Base-by-base conservation (phyloP, 495 filamentous ascomycete species). In the Trichocladium uniseriatum region DNA sequence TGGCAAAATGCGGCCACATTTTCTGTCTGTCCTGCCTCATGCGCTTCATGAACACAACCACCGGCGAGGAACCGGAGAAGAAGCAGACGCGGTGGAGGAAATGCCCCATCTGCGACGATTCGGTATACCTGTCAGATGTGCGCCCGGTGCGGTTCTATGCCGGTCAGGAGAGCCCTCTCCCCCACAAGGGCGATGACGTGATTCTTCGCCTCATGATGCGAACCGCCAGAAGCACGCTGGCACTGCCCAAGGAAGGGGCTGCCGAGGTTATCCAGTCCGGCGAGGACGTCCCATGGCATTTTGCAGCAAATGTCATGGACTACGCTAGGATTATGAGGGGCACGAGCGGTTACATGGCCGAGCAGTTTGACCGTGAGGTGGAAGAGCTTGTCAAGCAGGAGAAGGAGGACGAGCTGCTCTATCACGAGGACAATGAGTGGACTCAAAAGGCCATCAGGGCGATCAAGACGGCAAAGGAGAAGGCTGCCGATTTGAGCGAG, bases 1-100 rank as follows among this genome's bases (percentile, higher is more conserved):
- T 98, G 92, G 89, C 92, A 35, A 90, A 86, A 57, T 98, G 92
- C 62, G 92, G 92, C 13, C 92, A 98, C 62, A 95, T 98, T 21
- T 96, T 96, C 61, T 98, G 92, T 64, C 73, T 96, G 36, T 85
- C 92, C 11, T 98, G 92, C 64, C 70, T 97, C 31, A 83, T 96
- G 46, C 84, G 92, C 36, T 98, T 94, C 61, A 96, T 98, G 91
- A 87, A 94, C 57, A 83, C 89, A 6, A 78, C 73, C 1, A 86
- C 88, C 31, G 84, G 81, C 21, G 77, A 78, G 1, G 75, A 79
- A 50, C 88, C 84, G 63, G 83, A 76, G 64, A 77, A 86, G 42
- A 57, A 58, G 51, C 61, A 60, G 32, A 60, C 55, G 14, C 76
- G 88, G 44, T 95, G 84, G 78, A 89, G 94, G 69, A 95, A 94